A percentile compares a stretch with the other conserved stretches of the same genome.
Conservation (phyloP, 352 stramenopile species). For the Phytopythium vexans region DNA sequence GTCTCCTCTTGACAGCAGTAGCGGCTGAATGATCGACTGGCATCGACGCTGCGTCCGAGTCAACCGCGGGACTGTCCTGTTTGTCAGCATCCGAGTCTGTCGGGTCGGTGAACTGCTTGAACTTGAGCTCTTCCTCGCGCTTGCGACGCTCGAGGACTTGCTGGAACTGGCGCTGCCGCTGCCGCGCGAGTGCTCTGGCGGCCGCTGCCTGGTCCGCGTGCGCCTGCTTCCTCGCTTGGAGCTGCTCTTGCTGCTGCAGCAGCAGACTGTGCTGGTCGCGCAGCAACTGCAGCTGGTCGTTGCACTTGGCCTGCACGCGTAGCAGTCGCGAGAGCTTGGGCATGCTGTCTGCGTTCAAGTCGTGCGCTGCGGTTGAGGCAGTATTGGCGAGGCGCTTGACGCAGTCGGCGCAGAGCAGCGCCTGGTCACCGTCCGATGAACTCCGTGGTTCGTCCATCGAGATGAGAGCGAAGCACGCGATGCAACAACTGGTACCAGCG, state of each 20-base stretch:
- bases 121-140: conserved; percentile 44
- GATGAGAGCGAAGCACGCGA: conserved; percentile 36
- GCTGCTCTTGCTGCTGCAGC: conserved; percentile 36
- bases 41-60: too few relatives aligned
- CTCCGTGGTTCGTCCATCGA: background rate
- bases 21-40: too few relatives aligned
- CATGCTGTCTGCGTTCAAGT: conserved; percentile 8
- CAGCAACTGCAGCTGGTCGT: conserved; percentile 48
- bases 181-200: conserved; percentile 25
- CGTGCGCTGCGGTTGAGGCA: conserved; percentile 1
- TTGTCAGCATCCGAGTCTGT: conserved; percentile 1
- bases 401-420: conserved; percentile 29
- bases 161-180: conserved; percentile 34
- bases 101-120: conserved; percentile 16
- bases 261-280: conserved; percentile 42
- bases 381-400: conserved; percentile 14
- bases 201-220: conserved; percentile 27
- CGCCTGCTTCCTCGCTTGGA: conserved; percentile 29
- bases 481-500: conserved; percentile 19
- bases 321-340: conserved; percentile 48
- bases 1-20: background rate
- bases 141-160: conserved; percentile 33
- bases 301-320: conserved; percentile 52
- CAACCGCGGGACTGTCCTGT: too few relatives aligned
- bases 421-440: conserved; percentile 2